Evolutionary conservation across 345 rosid species (phyloP), one percentile per base, ranked within the genome.

Genomic region (Diplotaxis tenuifolia): DNA sequence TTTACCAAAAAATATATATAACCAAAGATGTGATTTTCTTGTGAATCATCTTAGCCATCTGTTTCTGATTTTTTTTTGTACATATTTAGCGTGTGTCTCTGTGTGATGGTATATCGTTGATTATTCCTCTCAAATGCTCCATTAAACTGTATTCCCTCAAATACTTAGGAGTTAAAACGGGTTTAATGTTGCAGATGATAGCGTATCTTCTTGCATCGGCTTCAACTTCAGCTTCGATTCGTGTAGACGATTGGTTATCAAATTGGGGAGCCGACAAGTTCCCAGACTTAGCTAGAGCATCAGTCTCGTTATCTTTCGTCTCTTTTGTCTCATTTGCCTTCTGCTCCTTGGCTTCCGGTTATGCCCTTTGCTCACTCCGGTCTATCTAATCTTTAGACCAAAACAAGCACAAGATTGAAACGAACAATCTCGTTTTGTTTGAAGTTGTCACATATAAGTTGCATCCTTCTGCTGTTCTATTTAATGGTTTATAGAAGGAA

Each of bases 191-290:
- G 79, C 86, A 91, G 98, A 62, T 86, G 47, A 19, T 93, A 72
- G 82, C 89, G 12, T 93, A 91, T 83, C 98, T 93, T 74, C 89
- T 89, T 68, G 73, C 90, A 66, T 91, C 98, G 3, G 86, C 98
- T 6, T 87, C 97, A 56, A 86, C 98, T 14, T 84, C 98, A 1
- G 96, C 98, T 16, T 83, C 89, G 5, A 87, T 87, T 11, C 80
- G 98, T 34, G 87, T 91, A 0, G 97, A 89, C 25, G 92, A 93
- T 68, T 91, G 97, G 97, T 83, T 83, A 79, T 84, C 82, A 20
- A 88, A 93, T 38, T 89, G 97, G 96, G 97, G 97, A 6, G 71
- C 75, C 56, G 98, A 89, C 69, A 82, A 84, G 81, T 93, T 93
- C 84, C 94, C 94, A 1, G 71, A 79, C 59, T 86, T 93, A 86